phyloP scores from a whole-genome alignment of 805 yeast species.

The Starmerella davenportii region DNA sequence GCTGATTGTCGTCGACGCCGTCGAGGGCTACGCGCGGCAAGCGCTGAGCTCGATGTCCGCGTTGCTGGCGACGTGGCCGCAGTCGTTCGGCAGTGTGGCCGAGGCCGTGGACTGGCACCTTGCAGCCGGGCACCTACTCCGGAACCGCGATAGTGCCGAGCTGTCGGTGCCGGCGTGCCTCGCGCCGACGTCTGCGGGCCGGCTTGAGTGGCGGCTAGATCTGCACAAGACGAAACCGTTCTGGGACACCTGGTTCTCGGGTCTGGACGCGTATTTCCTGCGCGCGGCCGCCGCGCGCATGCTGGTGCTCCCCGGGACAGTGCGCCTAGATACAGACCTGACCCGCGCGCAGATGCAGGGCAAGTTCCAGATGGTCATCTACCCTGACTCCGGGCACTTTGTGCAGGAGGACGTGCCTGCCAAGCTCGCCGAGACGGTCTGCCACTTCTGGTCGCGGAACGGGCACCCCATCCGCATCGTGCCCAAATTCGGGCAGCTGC shows the following conservation, averaged over 20 bases:
- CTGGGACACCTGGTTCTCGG: conserved; percentile 72
- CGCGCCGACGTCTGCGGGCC: conserved; percentile 5
- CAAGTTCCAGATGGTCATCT: conserved; percentile 66
- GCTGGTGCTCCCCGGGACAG: conserved; percentile 73
- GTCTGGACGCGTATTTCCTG: conserved; percentile 40
- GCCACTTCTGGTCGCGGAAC: conserved; percentile 24
- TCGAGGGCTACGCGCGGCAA: conserved; percentile 75
- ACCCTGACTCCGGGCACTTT: conserved; percentile 74
- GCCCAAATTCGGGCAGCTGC: conserved; percentile 23
- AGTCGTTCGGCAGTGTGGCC: conserved; percentile 31
- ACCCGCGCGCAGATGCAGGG: conserved; percentile 99
- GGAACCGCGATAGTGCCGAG: conserved; percentile 42
- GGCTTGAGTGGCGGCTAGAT: conserved; percentile 44
- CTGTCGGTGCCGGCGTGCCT: conserved; percentile 65
- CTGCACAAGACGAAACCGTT: conserved; percentile 40
- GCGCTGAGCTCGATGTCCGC: conserved; percentile 49
- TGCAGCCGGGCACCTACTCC: conserved; percentile 31
- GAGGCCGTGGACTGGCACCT: conserved; percentile 74
- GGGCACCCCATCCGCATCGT: conserved; percentile 17
- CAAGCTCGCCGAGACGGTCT: conserved; percentile 40
- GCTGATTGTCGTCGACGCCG: conserved; percentile 68
- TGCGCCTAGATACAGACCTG: conserved; percentile 63
- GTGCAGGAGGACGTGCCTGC: conserved; percentile 81
- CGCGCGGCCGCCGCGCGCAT: conserved; percentile 41
- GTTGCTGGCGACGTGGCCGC: conserved; percentile 53